Base-by-base conservation (phyloP, 1,284 basidiomycete genomes). In the Ceratobasidium sp. region DNA sequence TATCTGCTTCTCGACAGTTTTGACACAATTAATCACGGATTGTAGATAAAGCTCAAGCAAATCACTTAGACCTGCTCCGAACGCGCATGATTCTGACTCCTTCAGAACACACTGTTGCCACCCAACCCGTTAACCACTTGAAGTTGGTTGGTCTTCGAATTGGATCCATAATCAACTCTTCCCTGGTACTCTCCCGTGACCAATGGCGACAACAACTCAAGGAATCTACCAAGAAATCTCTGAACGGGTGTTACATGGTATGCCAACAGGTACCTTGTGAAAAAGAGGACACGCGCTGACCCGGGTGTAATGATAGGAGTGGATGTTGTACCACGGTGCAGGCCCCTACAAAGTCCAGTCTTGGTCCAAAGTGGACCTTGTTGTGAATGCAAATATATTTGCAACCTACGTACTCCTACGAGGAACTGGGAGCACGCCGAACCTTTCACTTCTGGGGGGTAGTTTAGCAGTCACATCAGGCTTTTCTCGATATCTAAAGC, bases 231-330 rank as follows among this genome's bases (percentile, higher is more conserved):
- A 26, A 30, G 21, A 64, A 64, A n/a, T 23, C 61, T 1, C 44
- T 64, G 6, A 64, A 50, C 18, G 46, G 61, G 2, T 64, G 61
- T 47, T 64, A 49, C 21, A 64, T 64, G 46, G 61, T 64, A 30
- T n/a, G n/a, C 23, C n/a, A n/a, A n/a, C n/a, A n/a, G n/a, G n/a
- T n/a, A n/a, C n/a, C n/a, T n/a, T n/a, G n/a, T n/a, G n/a, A n/a
- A n/a, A n/a, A n/a, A n/a, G n/a, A n/a, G n/a, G n/a, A n/a, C n/a
- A n/a, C n/a, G n/a, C n/a, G n/a, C n/a, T n/a, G n/a, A n/a, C n/a
- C n/a, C n/a, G n/a, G n/a, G n/a, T n/a, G n/a, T n/a, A n/a, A n/a
- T n/a, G n/a, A 38, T 18, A 64, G 61, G 61, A 64, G 23, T 64
- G 61, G 61, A 47, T 64, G 28, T 28, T 46, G 7, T 64, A 64